Evolutionary conservation across 176 grass and related monocot genomes (phyloP), one percentile per base, ranked within the genome.

Genomic region (Cenchrus fungigraminus): DNA sequence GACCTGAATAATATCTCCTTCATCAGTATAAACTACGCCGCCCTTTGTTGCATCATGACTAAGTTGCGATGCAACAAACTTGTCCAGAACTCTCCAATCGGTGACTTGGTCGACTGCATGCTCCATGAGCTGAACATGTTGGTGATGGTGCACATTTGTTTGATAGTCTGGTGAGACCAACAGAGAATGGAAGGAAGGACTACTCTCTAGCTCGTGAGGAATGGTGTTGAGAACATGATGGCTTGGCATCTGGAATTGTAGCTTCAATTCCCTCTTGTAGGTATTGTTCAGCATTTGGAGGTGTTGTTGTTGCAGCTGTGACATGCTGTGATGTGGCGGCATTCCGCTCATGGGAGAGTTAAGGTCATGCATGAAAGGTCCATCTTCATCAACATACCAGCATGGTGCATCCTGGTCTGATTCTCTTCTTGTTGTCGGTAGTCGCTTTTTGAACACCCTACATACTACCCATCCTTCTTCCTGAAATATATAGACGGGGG

Each of bases 381-480:
- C 85, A 73, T 86, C 95, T 8, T 94, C 91, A 4, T 98, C 93
- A 6, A 90, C 82, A 6, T 94, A 95, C 96, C 96, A 98, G 79
- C 94, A 97, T 5, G 94, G 84, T 9, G 92, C 83, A 86, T 92
- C 87, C 12, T 93, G 89, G 19, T 95, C 93, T 17, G 87, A 46
- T 2, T 93, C 91, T 69, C 68, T 93, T 84, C 91, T 88, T 65
- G 91, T 81, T 15, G 88, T 93, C 12, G 95, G 95, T 20, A 94
- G 66, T 53, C 92, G 83, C 83, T 98, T 98, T 47, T 98, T 98
- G 89, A 98, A 98, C 53, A 95, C 95, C 73, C 93, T 90, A 32
- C 95, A 98, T 15, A 98, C 95, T n/a, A 98, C 95, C 95, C 95
- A 98, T 7, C 95, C 95, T 85, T 98, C 95, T 83, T 98, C 95